Evolutionary conservation across 306 rosid species (phyloP).

Genomic region (Quercus robur): DNA sequence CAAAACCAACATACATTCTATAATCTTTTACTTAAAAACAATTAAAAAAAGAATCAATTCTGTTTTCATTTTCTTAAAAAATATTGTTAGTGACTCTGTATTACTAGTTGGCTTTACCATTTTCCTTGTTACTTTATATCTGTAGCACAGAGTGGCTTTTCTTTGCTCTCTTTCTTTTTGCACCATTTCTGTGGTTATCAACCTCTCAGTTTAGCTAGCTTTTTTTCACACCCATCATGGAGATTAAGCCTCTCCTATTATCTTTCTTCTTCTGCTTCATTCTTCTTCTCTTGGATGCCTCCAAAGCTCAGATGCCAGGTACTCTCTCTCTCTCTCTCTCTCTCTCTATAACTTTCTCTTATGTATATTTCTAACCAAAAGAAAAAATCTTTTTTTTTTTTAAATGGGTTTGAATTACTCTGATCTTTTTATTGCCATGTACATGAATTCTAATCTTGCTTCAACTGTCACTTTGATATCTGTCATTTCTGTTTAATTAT

Average conservation of each 20-base stretch:
- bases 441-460: background rate
- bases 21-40: no score
- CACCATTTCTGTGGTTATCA: constrained; percentile 30
- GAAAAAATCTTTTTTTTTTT: background rate
- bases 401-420: background rate
- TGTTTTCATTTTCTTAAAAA: background rate
- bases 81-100: background rate
- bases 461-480: background rate
- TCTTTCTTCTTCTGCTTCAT: constrained; percentile 11
- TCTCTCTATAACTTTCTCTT: background rate
- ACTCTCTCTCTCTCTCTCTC: constrained; percentile 10
- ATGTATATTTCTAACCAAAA: background rate
- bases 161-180: background rate
- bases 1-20: no score
- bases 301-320: constrained; percentile 86
- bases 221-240: constrained; percentile 44
- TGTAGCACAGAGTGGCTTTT: constrained; percentile 2
- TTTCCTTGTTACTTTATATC: background rate
- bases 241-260: constrained; percentile 25
- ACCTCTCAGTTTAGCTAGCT: constrained; percentile 5
- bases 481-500: background rate
- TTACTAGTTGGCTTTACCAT: no score
- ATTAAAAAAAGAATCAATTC: background rate
- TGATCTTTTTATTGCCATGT: background rate
- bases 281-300: constrained; percentile 30